Evolutionary conservation across 2,329 filamentous ascomycete species (phyloP).

Genomic region (Calonectria hongkongensis): DNA sequence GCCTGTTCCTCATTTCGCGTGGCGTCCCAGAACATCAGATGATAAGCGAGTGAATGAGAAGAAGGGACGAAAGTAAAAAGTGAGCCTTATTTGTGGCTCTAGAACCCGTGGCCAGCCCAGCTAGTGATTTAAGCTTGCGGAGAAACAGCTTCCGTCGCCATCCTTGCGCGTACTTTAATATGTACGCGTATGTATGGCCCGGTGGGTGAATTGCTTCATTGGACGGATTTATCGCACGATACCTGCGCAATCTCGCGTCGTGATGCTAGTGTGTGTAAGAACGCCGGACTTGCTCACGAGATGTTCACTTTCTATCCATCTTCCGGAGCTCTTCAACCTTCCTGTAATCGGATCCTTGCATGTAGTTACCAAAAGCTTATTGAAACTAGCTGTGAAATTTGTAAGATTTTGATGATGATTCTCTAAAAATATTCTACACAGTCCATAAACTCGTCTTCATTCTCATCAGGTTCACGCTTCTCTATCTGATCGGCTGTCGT

Average conservation of each 20-base stretch:
- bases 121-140: slow-evolving; percentile 1
- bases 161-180: not conserved
- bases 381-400: not conserved
- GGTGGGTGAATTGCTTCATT: not conserved
- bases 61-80: not conserved
- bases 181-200: not conserved
- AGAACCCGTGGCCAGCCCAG: not conserved
- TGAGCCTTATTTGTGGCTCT: slow-evolving; percentile 8
- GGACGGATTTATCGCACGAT: not conserved
- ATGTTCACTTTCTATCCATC: not conserved
- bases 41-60: slow-evolving; percentile 17
- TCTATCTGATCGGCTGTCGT: no score
- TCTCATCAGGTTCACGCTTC: not conserved
- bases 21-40: not conserved
- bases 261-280: not conserved
- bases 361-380: not conserved
- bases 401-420: not conserved
- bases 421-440: not conserved
- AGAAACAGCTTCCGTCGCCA: not conserved
- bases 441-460: not conserved
- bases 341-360: not conserved
- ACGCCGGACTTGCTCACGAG: not conserved
- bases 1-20: slow-evolving; percentile 8
- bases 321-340: not conserved
- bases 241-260: slow-evolving; percentile 1